phyloP scores from a whole-genome alignment of 2,329 filamentous ascomycete genomes.

The Claviceps pazoutovae region DNA sequence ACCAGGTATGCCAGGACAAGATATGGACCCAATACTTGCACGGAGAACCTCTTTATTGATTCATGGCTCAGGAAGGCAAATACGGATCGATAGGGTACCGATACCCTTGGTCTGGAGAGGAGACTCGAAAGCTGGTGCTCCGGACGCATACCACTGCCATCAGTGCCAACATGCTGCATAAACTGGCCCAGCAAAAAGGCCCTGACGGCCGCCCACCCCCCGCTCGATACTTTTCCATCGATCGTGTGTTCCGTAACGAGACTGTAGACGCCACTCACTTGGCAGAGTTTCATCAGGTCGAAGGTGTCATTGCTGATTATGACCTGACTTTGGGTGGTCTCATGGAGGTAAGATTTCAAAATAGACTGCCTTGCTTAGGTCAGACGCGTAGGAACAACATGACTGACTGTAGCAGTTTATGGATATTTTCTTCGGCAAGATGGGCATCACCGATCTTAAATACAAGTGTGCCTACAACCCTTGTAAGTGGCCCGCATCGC shows the following conservation, averaged over 20 bases:
- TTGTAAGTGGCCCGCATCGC: slow-evolving; percentile 4
- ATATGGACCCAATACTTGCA: background rate
- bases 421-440: slow-evolving; percentile 90
- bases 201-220: slow-evolving; percentile 50
- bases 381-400: no score
- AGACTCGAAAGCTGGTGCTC: slow-evolving; percentile 72
- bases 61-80: slow-evolving; percentile 47
- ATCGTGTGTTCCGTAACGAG: slow-evolving; percentile 96
- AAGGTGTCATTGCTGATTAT: slow-evolving; percentile 97
- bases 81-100: slow-evolving; percentile 94
- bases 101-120: slow-evolving; percentile 82
- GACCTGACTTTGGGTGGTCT: slow-evolving; percentile 81
- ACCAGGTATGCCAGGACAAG: slow-evolving; percentile 34
- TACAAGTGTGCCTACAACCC: slow-evolving; percentile 69
- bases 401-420: slow-evolving; percentile 44
- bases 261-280: slow-evolving; percentile 93
- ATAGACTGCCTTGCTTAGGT: background rate
- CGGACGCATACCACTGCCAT: slow-evolving; percentile 94
- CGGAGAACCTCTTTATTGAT: background rate
- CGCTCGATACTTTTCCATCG: slow-evolving; percentile 96
- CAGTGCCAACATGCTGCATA: slow-evolving; percentile 80
- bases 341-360: slow-evolving; percentile 39
- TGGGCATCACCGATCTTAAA: slow-evolving; percentile 71
- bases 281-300: slow-evolving; percentile 96
- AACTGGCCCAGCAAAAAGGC: slow-evolving; percentile 68